Percentiles rank a stretch among this genome's conserved stretches.
Conservation (phyloP, 495 filamentous ascomycete species). For the Bacidia gigantensis region DNA sequence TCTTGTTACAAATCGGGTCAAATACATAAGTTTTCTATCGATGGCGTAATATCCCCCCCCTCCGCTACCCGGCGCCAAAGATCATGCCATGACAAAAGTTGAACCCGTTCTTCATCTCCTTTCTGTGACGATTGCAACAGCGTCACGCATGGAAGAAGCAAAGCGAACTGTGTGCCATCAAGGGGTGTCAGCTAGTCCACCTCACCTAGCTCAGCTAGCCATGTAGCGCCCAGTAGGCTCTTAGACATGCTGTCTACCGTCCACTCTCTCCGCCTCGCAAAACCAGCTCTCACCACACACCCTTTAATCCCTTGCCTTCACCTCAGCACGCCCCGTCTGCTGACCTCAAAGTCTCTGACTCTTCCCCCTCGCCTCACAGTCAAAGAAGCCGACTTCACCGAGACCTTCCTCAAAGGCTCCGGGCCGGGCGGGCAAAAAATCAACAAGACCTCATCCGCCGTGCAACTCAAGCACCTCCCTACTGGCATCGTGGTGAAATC, state of each 20-base stretch:
- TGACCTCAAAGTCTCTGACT: not conserved
- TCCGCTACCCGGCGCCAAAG: no score
- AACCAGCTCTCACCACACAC: not conserved
- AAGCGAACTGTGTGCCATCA: no score
- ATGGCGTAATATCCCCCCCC: no score
- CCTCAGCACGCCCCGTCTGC: not conserved
- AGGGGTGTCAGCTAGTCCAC: no score
- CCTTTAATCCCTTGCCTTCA: not conserved
- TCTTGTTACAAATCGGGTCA: no score
- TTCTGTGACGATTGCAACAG: no score
- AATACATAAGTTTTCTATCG: no score
- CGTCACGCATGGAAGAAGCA: no score
- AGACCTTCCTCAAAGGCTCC: constrained; percentile 79
- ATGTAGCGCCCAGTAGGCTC: no score
- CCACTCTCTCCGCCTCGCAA: not conserved
- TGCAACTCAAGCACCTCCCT: constrained; percentile 81
- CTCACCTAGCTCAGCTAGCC: no score
- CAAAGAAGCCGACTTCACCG: constrained; percentile 62
- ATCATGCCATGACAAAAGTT: no score
- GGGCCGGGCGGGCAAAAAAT: constrained; percentile 97
- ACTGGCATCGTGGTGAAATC: constrained; percentile 85
- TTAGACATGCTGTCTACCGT: not conserved
- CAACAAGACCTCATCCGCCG: constrained; percentile 94
- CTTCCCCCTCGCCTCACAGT: constrained; percentile 58
- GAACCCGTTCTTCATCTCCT: no score